Evolutionary conservation across 306 rosid genomes (phyloP).

Genomic region (Dryas alaskensis): DNA sequence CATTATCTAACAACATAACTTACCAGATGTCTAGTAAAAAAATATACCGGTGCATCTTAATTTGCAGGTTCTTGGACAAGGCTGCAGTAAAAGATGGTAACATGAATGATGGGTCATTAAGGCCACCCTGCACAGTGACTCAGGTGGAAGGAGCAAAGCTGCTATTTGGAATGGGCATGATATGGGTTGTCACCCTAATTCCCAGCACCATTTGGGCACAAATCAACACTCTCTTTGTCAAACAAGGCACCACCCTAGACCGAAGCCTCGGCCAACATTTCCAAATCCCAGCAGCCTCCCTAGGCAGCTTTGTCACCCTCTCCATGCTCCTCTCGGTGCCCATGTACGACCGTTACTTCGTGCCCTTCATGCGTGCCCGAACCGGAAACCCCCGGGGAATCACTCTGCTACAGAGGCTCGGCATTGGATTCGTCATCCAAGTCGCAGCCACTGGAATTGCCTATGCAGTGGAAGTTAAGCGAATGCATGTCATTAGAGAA

Average conservation of each 20-base stretch:
- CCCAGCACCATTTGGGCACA: constrained; percentile 79
- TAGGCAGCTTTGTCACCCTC: constrained; percentile 54
- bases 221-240: constrained; percentile 63
- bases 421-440: constrained; percentile 52
- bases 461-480: constrained; percentile 45
- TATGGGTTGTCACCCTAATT: constrained; percentile 66
- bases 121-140: constrained; percentile 54
- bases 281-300: constrained; percentile 55
- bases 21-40: no score
- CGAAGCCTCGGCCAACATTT: constrained; percentile 30
- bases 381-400: constrained; percentile 54
- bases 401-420: constrained; percentile 54
- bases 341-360: constrained; percentile 57
- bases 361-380: constrained; percentile 44
- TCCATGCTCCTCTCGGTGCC: constrained; percentile 56
- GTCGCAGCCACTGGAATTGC: constrained; percentile 44
- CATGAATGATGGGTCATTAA: constrained; percentile 21
- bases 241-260: constrained; percentile 62
- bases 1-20: no score
- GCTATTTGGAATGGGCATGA: constrained; percentile 51
- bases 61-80: constrained; percentile 64
- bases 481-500: constrained; percentile 42
- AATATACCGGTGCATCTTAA: no score
- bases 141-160: constrained; percentile 68
- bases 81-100: constrained; percentile 54